These are phyloP conservation scores for Karstenula rhodostoma DNA, from an alignment of 2,329 filamentous ascomycete species.

Conservation along the genomic window DNA sequence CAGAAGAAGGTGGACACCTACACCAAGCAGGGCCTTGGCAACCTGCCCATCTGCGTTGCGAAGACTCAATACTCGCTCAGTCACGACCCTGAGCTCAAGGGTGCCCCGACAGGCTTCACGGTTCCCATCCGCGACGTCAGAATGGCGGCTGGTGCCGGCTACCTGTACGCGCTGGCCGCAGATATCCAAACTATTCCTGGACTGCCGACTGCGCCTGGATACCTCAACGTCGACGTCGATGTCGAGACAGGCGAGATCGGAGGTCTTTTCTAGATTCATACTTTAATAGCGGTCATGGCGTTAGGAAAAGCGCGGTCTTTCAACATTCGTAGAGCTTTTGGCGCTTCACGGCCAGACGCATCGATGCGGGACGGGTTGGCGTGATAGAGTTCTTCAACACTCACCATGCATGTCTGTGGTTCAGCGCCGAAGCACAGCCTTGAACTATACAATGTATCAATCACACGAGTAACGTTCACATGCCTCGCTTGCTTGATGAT, in stretches of 20 bases:
- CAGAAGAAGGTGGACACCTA: constrained; percentile 98
- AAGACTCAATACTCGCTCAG: constrained; percentile 98
- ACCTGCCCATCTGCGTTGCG: constrained; percentile 93
- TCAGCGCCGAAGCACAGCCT: not conserved
- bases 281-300: constrained; percentile 11
- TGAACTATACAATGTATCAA: not conserved
- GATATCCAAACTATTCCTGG: constrained; percentile 99
- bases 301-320: constrained; percentile 16
- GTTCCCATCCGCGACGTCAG: constrained; percentile 93
- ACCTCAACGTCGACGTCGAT: constrained; percentile 85
- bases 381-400: constrained; percentile 14
- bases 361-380: not conserved
- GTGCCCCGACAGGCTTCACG: constrained; percentile 91
- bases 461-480: not conserved
- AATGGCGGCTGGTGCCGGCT: constrained; percentile 89
- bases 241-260: constrained; percentile 62
- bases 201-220: constrained; percentile 91
- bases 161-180: constrained; percentile 84
- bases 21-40: constrained; percentile 87
- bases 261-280: constrained; percentile 76
- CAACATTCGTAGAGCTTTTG: constrained; percentile 16
- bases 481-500: not conserved
- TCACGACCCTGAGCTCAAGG: constrained; percentile 92
- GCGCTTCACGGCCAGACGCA: constrained; percentile 6
- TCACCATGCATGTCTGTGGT: constrained; percentile 3